Percentiles rank a stretch among this genome's conserved stretches.
Conservation (phyloP, 495 filamentous ascomycete genomes). For the Lepidopterella palustris region DNA sequence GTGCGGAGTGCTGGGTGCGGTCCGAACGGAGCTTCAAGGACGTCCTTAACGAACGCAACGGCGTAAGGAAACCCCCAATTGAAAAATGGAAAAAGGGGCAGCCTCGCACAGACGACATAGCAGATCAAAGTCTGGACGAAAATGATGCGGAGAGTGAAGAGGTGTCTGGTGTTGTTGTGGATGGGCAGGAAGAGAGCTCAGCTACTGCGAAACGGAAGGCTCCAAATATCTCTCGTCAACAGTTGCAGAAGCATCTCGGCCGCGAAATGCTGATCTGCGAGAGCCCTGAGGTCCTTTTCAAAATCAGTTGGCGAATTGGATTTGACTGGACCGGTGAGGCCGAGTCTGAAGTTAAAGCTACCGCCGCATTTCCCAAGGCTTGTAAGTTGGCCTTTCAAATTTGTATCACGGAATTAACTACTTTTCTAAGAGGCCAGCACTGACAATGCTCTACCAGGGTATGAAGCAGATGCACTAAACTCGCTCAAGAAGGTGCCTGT, state of each 20-base stretch:
- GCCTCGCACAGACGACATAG: slow-evolving; percentile 5
- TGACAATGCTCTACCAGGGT: too few species aligned
- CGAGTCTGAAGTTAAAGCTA: slow-evolving; percentile 43
- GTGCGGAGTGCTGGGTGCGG: slow-evolving; percentile 29
- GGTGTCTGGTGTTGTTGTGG: slow-evolving; percentile 38
- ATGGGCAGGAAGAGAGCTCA: slow-evolving; percentile 29
- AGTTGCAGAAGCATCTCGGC: slow-evolving; percentile 22
- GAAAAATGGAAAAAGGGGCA: slow-evolving; percentile 3
- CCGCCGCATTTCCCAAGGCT: slow-evolving; percentile 43
- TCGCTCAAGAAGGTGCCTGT: slow-evolving; percentile 44
- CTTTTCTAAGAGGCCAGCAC: too few species aligned
- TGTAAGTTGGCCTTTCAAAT: slow-evolving; percentile 42
- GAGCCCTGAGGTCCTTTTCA: slow-evolving; percentile 21
- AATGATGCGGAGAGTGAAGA: slow-evolving; percentile 12
- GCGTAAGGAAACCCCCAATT: slow-evolving; percentile 24
- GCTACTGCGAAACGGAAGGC: not conserved
- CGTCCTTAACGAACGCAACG: slow-evolving; percentile 27
- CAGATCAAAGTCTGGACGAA: slow-evolving; percentile 8
- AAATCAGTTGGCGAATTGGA: slow-evolving; percentile 44
- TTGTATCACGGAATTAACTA: not conserved
- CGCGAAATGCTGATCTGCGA: slow-evolving; percentile 12
- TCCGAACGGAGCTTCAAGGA: slow-evolving; percentile 23
- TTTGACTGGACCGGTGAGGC: slow-evolving; percentile 63
- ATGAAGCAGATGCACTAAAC: slow-evolving; percentile 42
- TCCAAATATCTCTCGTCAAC: slow-evolving; percentile 21